Base-by-base conservation (phyloP, 2,329 filamentous ascomycete genomes). In the Penicillium sp. region DNA sequence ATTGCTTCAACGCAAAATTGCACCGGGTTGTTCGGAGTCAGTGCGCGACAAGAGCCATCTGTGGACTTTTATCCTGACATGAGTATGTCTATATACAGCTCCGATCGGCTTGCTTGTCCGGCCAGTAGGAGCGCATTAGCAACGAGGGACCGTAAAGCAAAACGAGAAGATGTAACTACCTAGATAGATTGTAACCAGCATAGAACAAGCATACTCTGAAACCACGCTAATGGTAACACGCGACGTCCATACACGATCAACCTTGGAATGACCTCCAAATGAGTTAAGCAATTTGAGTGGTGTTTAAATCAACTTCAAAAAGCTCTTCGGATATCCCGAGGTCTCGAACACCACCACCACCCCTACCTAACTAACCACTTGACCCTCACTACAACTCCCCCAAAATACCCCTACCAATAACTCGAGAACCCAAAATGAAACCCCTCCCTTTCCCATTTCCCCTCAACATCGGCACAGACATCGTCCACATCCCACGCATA, bases 391-490 rank as follows among this genome's bases (percentile, higher is more conserved):
- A 32, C 47, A 39, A 29, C 40, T 34, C 34, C 29, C 40, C 35
- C 22, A 26, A 22, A 22, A 18, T 20, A 24, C 34, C 13, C 13
- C n/a, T 13, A 42, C 35, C 24, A 29, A 16, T 26, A 45, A 49
- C 39, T 47, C 29, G 16, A 29, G n/a, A 49, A 16, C 13, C 26
- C 35, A 47, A 45, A 55, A 75, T 76, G 72, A 74, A 71, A 60
- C 63, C 64, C 4, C 53, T 63, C 7, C 72, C 72, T 0, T 90
- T 92, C 64, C 86, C 87, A 1, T 78, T 85, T n/a, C 78, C 85
- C 1, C 69, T 93, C 14, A 81, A 81, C 47, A 77, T 96, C 50
- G 92, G 92, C 56, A 93, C 85, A 46, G 92, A 96, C 70, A 88
- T 96, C 55, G 91, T 89, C 72, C 81, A 81, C 55, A 82, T 91